These are phyloP conservation scores for Pythium angustatum DNA, from an alignment of 352 stramenopile genomes.

Conservation along the genomic window DNA sequence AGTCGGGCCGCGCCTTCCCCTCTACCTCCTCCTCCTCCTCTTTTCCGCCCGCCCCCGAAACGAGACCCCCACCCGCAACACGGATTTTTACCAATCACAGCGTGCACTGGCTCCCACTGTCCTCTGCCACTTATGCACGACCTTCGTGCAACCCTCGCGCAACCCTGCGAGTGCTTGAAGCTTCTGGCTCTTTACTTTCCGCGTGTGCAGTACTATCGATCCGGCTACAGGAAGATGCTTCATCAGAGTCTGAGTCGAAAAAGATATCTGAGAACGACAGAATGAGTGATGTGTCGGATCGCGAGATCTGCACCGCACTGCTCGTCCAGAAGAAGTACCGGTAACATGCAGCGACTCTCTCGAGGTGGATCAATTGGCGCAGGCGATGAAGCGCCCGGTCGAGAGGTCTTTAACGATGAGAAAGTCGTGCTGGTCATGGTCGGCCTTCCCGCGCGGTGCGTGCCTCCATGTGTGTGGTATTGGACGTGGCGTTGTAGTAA, in stretches of 20 bases:
- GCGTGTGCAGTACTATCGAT: not conserved
- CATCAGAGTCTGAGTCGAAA: conserved; percentile 1
- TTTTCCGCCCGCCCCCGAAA: conserved; percentile 1
- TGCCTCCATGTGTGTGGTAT: no score
- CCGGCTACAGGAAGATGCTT: not conserved
- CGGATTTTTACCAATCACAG: conserved; percentile 32
- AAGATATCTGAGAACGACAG: conserved; percentile 2
- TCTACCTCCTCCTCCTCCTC: not conserved
- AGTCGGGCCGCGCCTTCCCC: no score
- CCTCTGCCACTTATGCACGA: conserved; percentile 39
- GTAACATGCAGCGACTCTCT: conserved; percentile 19
- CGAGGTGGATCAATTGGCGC: not conserved
- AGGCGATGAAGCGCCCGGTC: conserved; percentile 16
- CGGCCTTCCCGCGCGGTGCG: conserved; percentile 75
- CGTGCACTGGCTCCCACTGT: conserved; percentile 4
- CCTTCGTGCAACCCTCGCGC: conserved; percentile 26
- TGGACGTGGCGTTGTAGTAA: no score
- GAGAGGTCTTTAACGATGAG: conserved; percentile 64
- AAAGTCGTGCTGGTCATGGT: conserved; percentile 93
- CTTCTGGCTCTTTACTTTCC: not conserved
- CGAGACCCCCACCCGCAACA: conserved; percentile 3
- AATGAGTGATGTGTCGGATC: not conserved
- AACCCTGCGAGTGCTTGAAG: not conserved
- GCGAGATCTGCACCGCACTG: not conserved
- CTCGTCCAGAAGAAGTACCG: not conserved